Percentiles rank a stretch among this genome's conserved stretches.
phyloP scores from a whole-genome alignment of 2,329 filamentous ascomycete species.

The Pseudomassariella vexata region DNA sequence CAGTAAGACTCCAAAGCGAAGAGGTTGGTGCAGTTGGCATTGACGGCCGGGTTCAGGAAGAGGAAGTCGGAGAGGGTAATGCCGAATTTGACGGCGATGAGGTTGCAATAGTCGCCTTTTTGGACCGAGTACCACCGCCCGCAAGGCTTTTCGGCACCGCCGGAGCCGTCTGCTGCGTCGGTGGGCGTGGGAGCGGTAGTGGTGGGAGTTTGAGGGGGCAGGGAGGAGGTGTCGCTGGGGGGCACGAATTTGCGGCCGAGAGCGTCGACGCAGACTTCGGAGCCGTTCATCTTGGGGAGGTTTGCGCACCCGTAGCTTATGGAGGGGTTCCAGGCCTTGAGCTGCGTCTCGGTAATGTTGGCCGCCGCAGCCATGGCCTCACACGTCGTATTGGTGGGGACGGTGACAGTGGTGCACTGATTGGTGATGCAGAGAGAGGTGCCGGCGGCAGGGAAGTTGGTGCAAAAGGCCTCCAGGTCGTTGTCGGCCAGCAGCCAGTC shows the following conservation, averaged over 20 bases:
- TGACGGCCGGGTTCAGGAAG: slow-evolving; percentile 6
- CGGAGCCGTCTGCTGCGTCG: slow-evolving; percentile 14
- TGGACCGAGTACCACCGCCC: slow-evolving; percentile 15
- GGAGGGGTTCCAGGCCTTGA: slow-evolving; percentile 9
- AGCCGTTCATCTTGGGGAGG: slow-evolving; percentile 12
- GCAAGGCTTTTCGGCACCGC: slow-evolving; percentile 12
- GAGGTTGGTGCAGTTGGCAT: slow-evolving; percentile 14
- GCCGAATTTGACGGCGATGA: slow-evolving; percentile 14
- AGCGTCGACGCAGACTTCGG: slow-evolving; percentile 9
- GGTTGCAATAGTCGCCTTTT: slow-evolving; percentile 18
- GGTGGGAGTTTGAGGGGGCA: slow-evolving; percentile 6
- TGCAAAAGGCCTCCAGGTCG: slow-evolving; percentile 13
- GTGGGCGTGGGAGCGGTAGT: slow-evolving; percentile 14
- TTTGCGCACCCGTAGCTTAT: slow-evolving; percentile 13
- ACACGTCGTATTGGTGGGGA: slow-evolving; percentile 4
- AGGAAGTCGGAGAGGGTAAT: slow-evolving; percentile 15
- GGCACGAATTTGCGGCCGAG: not conserved
- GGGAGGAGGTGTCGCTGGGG: slow-evolving; percentile 3
- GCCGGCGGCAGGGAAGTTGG: slow-evolving; percentile 13
- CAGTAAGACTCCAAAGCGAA: slow-evolving; percentile 16
- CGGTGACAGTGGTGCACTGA: slow-evolving; percentile 9
- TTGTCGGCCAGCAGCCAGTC: slow-evolving; percentile 16
- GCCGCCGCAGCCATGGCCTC: slow-evolving; percentile 10
- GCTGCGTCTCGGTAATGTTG: slow-evolving; percentile 14
- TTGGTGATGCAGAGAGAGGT: slow-evolving; percentile 16